A percentile compares a stretch with the other conserved stretches of the same genome.
These are phyloP conservation scores for Adenanthera pavonina DNA, from an alignment of 306 rosid genomes.

Conservation along the genomic window DNA sequence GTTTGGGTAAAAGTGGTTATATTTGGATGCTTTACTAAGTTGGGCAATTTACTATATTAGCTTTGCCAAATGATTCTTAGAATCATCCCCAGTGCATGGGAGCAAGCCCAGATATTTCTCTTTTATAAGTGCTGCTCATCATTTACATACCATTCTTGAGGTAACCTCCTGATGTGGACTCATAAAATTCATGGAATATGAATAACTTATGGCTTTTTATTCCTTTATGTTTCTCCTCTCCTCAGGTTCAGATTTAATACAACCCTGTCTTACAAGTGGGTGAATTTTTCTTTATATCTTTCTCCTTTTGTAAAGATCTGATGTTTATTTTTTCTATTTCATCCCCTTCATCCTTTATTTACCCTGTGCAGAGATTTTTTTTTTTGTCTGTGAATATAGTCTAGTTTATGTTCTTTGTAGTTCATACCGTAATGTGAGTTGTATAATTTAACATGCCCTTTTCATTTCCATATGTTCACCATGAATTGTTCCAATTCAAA, in stretches of 20 bases:
- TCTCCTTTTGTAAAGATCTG: not conserved
- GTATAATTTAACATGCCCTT: constrained; percentile 2
- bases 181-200: not conserved
- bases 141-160: constrained; percentile 8
- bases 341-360: not conserved
- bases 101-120: constrained; percentile 9
- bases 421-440: constrained; percentile 4
- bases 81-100: constrained; percentile 6
- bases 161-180: not conserved
- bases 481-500: constrained; percentile 31
- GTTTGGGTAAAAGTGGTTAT: too few species aligned
- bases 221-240: not conserved
- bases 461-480: constrained; percentile 13
- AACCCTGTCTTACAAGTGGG: constrained; percentile 7
- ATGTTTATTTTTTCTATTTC: not conserved
- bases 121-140: constrained; percentile 11
- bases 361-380: not conserved
- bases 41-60: constrained; percentile 10
- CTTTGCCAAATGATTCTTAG: constrained; percentile 1
- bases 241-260: constrained; percentile 7
- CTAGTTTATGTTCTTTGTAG: not conserved
- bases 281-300: constrained; percentile 3
- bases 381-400: not conserved
- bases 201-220: constrained; percentile 9
- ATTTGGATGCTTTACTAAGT: not conserved